Evolutionary conservation across 2,329 filamentous ascomycete species (phyloP), one percentile per base, ranked within the genome.

Genomic region (Pseudogymnoascus sp.): DNA sequence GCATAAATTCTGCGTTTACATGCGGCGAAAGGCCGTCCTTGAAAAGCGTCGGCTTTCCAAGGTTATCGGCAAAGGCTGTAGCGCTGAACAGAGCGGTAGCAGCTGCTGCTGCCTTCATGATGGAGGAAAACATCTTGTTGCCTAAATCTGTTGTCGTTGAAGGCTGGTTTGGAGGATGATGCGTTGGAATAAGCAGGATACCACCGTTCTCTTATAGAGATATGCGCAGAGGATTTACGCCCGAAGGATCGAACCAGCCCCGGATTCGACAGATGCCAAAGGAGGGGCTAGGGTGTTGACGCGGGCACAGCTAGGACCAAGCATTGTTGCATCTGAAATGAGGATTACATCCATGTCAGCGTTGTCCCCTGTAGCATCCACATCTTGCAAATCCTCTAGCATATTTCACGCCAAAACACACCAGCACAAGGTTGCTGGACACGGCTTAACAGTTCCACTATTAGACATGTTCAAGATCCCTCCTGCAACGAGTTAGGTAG

Each of bases 21-120:
- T 54, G 47, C 25, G 47, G n/a, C 47, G 47, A 54, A 9, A 54
- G 47, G 4, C 47, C 47, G 32, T 54, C 47, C 8, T 18, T 18
- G 47, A 54, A 54, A 32, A 54, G 47, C 18, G 47, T 54, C 47
- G 47, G 47, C 47, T 32, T 54, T 54, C 47, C 47, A n/a, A 54
- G 47, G 18, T 6, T n/a, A 54, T 6, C 25, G 32, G 47, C 47
- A 6, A 54, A 54, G 47, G 25, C 47, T 11, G 47, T 25, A 18
- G 47, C 28, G 6, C 47, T n/a, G 28, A 54, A 54, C n/a, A 54
- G 16, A 28, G 28, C 25, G 4, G n/a, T 12, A 18, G 47, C 47
- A 32, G 28, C 47, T 12, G 18, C 47, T 2, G 47, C 47, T 18
- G 47, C 47, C 47, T 32, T 54, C n/a, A 32, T 32, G 25, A 54